Evolutionary conservation across 345 rosid species (phyloP), one percentile per base, ranked within the genome.

Genomic region (Adansonia digitata): DNA sequence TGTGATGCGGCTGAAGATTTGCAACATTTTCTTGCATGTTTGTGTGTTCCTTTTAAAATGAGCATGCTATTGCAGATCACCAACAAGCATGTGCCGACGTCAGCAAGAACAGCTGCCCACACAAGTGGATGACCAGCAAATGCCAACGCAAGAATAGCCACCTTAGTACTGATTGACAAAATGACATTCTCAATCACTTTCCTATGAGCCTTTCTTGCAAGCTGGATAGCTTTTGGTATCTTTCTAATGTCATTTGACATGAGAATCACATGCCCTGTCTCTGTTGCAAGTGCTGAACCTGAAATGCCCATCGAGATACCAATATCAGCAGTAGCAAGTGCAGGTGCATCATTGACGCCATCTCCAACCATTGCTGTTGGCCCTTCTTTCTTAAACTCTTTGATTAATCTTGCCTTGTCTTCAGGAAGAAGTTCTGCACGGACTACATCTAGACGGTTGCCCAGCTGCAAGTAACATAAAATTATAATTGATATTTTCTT

Each of bases 261-360:
- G 4, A 93, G 86, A 76, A 95, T 86, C 7, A 93, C 75, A 8
- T 95, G 80, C 4, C 96, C 96, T 0, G 97, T 93, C 77, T 95
- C 92, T 11, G 87, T 91, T 35, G 97, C 97, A 13, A 91, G 94
- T 1, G 98, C 96, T 0, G 99, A 95, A 66, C 98, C 96, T 0
- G 98, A 93, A 49, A 95, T 64, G 0, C 98, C 98, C 99, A 90
- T 95, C 0, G 99, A 93, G 24, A 95, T 90, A 5, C 98, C 98
- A 27, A 93, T 87, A 69, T 93, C 91, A 0, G 98, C 93, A 13
- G 89, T 84, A 18, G 97, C 99, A 72, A 95, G 83, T 37, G 99
- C 97, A 4, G 97, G 99, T 10, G 99, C 96, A 73, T 95, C 99
- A 18, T 95, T 95, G 7, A 95, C 24, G 2, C 97, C 99, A 69